A percentile compares a stretch with the other conserved stretches of the same genome.
Conservation (phyloP, 768 basidiomycete genomes). For the Boletus tomentosulus region DNA sequence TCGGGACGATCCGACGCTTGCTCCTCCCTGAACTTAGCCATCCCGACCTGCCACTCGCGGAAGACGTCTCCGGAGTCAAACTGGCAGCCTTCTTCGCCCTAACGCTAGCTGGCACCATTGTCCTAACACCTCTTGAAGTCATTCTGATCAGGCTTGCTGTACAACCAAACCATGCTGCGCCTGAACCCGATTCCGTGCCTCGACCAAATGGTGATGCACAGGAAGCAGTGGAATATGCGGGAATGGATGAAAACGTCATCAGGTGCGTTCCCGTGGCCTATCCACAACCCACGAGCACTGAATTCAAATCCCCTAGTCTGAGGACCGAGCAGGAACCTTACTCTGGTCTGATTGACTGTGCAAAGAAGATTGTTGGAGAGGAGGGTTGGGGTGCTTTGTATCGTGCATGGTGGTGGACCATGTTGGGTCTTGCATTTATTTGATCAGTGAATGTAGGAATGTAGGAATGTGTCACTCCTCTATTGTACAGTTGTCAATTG, state of each 20-base stretch:
- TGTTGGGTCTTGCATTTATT: neutral
- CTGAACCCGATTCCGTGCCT: neutral
- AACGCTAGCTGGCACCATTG: constrained; percentile 31
- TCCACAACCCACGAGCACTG: neutral
- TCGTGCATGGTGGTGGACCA: constrained; percentile 66
- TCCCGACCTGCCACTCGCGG: constrained; percentile 27
- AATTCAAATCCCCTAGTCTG: constrained; percentile 32
- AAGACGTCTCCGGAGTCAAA: constrained; percentile 46
- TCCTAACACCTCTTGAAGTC: constrained; percentile 72
- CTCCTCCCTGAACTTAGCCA: constrained; percentile 49
- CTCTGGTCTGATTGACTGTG: constrained; percentile 63
- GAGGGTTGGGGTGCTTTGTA: constrained; percentile 68
- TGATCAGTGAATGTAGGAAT: neutral
- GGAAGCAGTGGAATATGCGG: constrained; percentile 54
- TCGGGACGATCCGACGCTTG: constrained; percentile 36
- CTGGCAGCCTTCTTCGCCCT: constrained; percentile 28
- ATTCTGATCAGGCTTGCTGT: constrained; percentile 72
- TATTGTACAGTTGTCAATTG: too few species aligned
- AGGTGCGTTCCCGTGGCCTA: constrained; percentile 42
- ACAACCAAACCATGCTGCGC: constrained; percentile 58
- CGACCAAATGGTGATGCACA: constrained; percentile 43
- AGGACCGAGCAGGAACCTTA: constrained; percentile 74
- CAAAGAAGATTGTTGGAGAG: constrained; percentile 65
- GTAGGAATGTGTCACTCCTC: too few species aligned
- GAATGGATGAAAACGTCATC: constrained; percentile 72